phyloP scores from a whole-genome alignment of 2,329 filamentous ascomycete genomes.

The Sphaerulina populicola region DNA sequence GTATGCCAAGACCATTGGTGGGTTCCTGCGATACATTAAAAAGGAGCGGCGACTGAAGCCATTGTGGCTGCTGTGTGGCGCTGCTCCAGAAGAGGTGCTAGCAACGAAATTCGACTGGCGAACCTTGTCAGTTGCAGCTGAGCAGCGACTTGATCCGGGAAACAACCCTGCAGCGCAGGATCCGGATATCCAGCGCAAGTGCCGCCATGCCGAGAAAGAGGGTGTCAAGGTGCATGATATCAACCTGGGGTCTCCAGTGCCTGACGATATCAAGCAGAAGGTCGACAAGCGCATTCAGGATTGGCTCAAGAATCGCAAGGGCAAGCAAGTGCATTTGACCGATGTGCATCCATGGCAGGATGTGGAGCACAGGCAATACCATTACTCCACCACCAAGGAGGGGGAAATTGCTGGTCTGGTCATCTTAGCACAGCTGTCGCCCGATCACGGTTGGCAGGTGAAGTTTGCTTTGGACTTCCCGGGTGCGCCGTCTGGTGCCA shows the following conservation, averaged over 20 bases:
- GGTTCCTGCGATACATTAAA: slow-evolving; percentile 67
- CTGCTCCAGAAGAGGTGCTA: slow-evolving; percentile 69
- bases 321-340: slow-evolving; percentile 80
- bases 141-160: slow-evolving; percentile 72
- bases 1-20: slow-evolving; percentile 62
- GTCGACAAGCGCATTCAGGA: slow-evolving; percentile 65
- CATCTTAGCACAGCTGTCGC: slow-evolving; percentile 73
- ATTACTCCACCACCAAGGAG: slow-evolving; percentile 65
- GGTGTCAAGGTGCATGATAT: slow-evolving; percentile 73
- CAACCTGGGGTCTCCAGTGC: slow-evolving; percentile 53
- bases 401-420: slow-evolving; percentile 68
- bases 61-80: slow-evolving; percentile 80
- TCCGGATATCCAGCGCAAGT: slow-evolving; percentile 61
- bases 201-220: slow-evolving; percentile 71
- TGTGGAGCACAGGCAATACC: slow-evolving; percentile 72
- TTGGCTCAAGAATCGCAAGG: slow-evolving; percentile 74
- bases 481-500: slow-evolving; percentile 72
- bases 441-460: slow-evolving; percentile 80
- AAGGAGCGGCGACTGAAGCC: slow-evolving; percentile 66
- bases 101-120: slow-evolving; percentile 77
- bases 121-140: slow-evolving; percentile 76
- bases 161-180: slow-evolving; percentile 61
- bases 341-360: slow-evolving; percentile 87
- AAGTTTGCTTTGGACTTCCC: slow-evolving; percentile 97
- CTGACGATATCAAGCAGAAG: slow-evolving; percentile 59